These are phyloP conservation scores for Telfairia occidentalis DNA, from an alignment of 331 rosid species.

Conservation along the genomic window DNA sequence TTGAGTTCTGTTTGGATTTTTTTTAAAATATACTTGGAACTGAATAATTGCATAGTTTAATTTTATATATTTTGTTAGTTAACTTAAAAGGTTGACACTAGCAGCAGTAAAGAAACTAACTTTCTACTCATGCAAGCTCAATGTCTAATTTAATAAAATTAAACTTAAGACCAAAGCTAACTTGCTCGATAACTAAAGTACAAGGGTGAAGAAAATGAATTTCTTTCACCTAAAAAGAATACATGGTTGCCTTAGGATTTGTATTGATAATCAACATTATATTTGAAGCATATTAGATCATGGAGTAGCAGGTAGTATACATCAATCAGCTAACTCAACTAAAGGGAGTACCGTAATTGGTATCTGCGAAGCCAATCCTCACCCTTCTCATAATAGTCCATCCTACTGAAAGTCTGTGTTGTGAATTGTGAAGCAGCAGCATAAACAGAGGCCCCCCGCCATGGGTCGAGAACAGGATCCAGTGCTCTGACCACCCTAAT, in stretches of 20 bases:
- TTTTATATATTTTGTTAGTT: background rate
- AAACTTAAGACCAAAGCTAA: background rate
- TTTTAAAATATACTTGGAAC: background rate
- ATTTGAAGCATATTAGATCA: background rate
- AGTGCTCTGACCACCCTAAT: conserved; percentile 60
- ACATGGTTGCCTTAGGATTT: background rate
- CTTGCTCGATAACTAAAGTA: background rate
- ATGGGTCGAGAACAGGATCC: conserved; percentile 82
- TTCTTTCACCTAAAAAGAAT: background rate
- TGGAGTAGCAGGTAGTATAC: background rate
- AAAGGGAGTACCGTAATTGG: conserved; percentile 49
- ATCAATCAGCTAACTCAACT: conserved; percentile 1
- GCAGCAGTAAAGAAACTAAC: background rate
- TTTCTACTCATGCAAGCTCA: background rate
- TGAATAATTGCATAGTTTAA: background rate
- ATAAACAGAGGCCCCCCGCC: conserved; percentile 85
- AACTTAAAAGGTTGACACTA: background rate
- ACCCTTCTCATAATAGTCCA: conserved; percentile 74
- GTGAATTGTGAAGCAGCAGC: conserved; percentile 55
- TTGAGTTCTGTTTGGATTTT: background rate
- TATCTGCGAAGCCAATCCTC: conserved; percentile 79
- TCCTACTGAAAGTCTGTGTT: conserved; percentile 64
- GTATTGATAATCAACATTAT: background rate
- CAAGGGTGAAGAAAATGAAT: background rate
- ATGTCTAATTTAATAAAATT: background rate